phyloP scores from a whole-genome alignment of 2,329 filamentous ascomycete genomes.

The Fragosphaeria purpurea region DNA sequence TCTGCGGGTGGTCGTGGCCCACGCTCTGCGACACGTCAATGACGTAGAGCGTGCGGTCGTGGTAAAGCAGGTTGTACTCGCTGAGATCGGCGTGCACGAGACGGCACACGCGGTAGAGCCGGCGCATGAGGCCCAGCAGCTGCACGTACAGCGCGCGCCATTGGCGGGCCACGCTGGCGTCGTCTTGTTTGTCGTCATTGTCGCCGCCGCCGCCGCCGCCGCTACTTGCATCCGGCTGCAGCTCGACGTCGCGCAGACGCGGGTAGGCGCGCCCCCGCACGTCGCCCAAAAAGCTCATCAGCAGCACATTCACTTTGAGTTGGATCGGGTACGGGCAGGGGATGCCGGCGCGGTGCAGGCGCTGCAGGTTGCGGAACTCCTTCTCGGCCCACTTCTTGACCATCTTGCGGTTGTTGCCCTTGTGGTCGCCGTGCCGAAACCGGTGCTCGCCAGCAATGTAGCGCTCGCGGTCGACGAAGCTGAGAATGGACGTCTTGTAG shows the following conservation, averaged over 20 bases:
- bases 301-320: slow-evolving; percentile 85
- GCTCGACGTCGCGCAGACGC: slow-evolving; percentile 73
- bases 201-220: neutral
- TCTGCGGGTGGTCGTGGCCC: slow-evolving; percentile 89
- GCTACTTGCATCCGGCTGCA: slow-evolving; percentile 42
- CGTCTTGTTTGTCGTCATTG: no score
- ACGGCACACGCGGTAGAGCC: slow-evolving; percentile 83
- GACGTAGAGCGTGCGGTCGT: slow-evolving; percentile 73
- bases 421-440: slow-evolving; percentile 85
- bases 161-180: slow-evolving; percentile 30
- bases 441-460: slow-evolving; percentile 93
- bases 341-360: slow-evolving; percentile 75
- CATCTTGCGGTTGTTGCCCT: slow-evolving; percentile 92
- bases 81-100: slow-evolving; percentile 94
- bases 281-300: slow-evolving; percentile 90
- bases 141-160: slow-evolving; percentile 77
- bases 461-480: slow-evolving; percentile 94
- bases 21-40: slow-evolving; percentile 98
- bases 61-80: slow-evolving; percentile 95
- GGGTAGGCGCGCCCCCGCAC: slow-evolving; percentile 81
- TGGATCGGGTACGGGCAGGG: slow-evolving; percentile 83
- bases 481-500: slow-evolving; percentile 95
- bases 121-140: slow-evolving; percentile 78
- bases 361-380: slow-evolving; percentile 86
- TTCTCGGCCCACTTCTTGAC: slow-evolving; percentile 99